Conservation (phyloP, 1,284 basidiomycete species). For the Leccinum glutinopallens region DNA sequence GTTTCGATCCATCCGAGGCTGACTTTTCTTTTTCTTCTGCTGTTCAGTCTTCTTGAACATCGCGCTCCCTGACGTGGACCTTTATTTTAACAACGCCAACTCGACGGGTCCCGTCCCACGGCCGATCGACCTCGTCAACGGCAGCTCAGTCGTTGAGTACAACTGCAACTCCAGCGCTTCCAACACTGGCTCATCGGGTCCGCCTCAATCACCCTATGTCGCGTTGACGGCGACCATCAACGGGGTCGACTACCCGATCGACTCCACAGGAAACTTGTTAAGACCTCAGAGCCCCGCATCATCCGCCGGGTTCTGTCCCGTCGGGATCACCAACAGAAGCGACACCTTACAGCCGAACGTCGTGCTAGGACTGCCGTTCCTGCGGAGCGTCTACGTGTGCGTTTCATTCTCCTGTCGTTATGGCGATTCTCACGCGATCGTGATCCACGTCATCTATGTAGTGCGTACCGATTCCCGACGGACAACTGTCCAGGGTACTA, state of each 20-base stretch:
- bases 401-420: conserved; percentile 5
- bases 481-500: conserved; percentile 33
- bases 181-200: background rate
- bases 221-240: conserved; percentile 34
- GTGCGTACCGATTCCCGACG: conserved; percentile 37
- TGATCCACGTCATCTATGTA: conserved; percentile 4
- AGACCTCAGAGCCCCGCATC: conserved; percentile 12
- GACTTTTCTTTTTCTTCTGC: conserved; percentile 2
- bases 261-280: conserved; percentile 29
- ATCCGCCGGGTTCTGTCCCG: conserved; percentile 22
- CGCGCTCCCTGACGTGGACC: conserved; percentile 21
- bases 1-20: background rate
- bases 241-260: conserved; percentile 35
- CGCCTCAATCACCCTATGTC: conserved; percentile 26
- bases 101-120: conserved; percentile 30
- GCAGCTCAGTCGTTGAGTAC: conserved; percentile 16
- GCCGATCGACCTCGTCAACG: conserved; percentile 12
- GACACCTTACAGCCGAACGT: conserved; percentile 14
- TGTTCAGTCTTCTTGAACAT: conserved; percentile 22
- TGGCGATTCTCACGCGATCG: background rate
- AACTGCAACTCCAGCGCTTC: conserved; percentile 21
- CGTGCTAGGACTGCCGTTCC: conserved; percentile 31
- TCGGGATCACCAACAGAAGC: conserved; percentile 27
- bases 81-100: conserved; percentile 22
- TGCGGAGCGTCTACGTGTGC: conserved; percentile 37